Percentiles rank a stretch among this genome's conserved stretches.
Conservation (phyloP, 75 land plant species). For the Selaginella moellendorffii region DNA sequence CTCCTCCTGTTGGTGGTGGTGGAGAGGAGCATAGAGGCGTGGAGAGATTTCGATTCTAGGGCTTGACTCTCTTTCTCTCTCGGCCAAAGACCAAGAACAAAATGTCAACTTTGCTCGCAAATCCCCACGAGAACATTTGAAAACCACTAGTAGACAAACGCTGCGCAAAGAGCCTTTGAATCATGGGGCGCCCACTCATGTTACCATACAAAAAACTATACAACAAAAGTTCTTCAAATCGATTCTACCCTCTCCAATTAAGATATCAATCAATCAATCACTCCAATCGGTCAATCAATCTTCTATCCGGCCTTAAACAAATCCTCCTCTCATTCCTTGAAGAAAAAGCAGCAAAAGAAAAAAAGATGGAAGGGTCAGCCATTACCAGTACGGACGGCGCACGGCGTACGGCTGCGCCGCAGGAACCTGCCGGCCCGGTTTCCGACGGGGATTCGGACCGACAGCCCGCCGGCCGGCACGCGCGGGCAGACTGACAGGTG, state of each 20-base stretch:
- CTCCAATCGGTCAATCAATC: neutral
- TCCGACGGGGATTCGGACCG: constrained; percentile 1
- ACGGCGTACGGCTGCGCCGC: neutral
- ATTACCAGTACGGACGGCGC: neutral
- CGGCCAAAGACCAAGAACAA: too few species aligned
- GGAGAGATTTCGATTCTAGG: too few species aligned
- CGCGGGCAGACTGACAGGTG: neutral
- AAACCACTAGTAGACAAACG: neutral
- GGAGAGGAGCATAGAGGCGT: too few species aligned
- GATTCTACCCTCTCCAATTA: neutral
- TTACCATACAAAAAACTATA: neutral
- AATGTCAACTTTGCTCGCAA: neutral
- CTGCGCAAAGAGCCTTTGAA: neutral
- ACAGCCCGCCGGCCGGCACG: neutral
- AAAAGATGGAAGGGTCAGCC: too few species aligned
- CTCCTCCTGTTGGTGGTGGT: too few species aligned
- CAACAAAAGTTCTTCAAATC: neutral
- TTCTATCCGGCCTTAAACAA: neutral
- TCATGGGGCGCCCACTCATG: neutral
- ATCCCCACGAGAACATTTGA: neutral
- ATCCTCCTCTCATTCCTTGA: neutral
- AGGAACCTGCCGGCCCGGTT: neutral
- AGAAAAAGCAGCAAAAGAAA: neutral
- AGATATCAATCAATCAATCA: neutral
- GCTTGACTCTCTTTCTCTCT: too few species aligned